Base-by-base conservation (phyloP, 2,329 filamentous ascomycete species). In the Ascosphaera apis region DNA sequence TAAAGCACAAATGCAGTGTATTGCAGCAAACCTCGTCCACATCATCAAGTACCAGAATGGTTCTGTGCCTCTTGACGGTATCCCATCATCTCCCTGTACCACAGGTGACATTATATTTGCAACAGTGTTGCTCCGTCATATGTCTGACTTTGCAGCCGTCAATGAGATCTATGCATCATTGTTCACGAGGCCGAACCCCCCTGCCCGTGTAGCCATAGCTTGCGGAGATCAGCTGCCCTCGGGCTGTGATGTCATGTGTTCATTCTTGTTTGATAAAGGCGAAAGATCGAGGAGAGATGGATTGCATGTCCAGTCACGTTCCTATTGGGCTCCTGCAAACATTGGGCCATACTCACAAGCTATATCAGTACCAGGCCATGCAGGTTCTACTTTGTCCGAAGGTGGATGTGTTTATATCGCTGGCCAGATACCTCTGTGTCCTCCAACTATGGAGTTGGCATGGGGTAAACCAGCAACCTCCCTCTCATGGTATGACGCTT, bases 341-440 rank as follows among this genome's bases (percentile, higher is more conserved):
- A 95, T 98, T 37, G 88, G 88, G 0, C 88, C 88, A 0, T 95
- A 95, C 54, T 93, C 84, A 38, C 88, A 98, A 57, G 82, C 83
- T 3, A 72, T 88, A 35, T 63, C 67, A 2, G 56, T 70, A 8
- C 60, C 61, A 8, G 47, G 63, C 6, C 39, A 51, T 6, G 44
- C 47, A 2, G 36, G 51, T 18, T 41, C 47, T 15, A 48, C 49
- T 8, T 36, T 42, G 23, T 36, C 41, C 9, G 18, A 40, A 12
- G 45, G 46, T 31, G 49, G 49, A 5, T 37, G 67, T 7, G 61
- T 86, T 12, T 73, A 72, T 37, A 65, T 93, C 25, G 84, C 88
- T 0, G 88, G 88, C 0, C 88, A 95, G 54, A 93, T 98, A 35
- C 82, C 86, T 1, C 66, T 98, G 3, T 57, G 86, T 3, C 84